Conservation (phyloP, 768 basidiomycete species). For the Termitomyces sp. region DNA sequence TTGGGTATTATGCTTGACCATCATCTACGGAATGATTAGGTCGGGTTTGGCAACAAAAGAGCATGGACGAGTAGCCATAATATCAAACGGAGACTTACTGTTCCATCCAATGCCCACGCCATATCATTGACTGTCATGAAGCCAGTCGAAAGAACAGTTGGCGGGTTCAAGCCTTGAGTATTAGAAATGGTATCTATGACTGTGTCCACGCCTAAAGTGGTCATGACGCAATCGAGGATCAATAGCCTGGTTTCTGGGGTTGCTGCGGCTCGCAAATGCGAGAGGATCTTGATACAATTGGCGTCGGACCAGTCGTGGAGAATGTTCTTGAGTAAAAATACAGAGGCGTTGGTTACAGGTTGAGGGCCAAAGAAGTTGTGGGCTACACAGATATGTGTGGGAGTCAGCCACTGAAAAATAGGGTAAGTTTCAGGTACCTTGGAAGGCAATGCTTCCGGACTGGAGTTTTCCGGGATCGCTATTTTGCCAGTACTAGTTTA, state of each 20-base stretch:
- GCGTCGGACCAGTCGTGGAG: constrained; percentile 63
- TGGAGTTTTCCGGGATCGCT: constrained; percentile 19
- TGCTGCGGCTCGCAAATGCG: constrained; percentile 30
- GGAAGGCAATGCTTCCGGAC: constrained; percentile 20
- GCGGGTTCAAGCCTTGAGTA: constrained; percentile 1
- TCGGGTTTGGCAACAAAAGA: neutral
- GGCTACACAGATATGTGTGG: constrained; percentile 7
- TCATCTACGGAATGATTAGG: constrained; percentile 5
- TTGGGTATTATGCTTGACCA: constrained; percentile 10
- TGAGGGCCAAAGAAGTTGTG: constrained; percentile 38
- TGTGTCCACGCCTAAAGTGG: constrained; percentile 27
- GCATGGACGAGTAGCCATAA: neutral
- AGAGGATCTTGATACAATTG: constrained; percentile 29
- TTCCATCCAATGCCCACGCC: constrained; percentile 4
- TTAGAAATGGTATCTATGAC: constrained; percentile 3
- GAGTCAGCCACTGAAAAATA: neutral
- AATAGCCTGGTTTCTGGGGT: constrained; percentile 29
- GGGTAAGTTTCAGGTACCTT: constrained; percentile 12
- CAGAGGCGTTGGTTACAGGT: constrained; percentile 28
- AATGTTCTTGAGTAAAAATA: constrained; percentile 53
- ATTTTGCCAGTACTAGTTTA: constrained; percentile 11
- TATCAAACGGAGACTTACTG: neutral
- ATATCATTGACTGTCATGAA: constrained; percentile 7
- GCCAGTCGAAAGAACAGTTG: constrained; percentile 1
- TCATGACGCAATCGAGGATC: constrained; percentile 34